Conservation (phyloP, 441 rosid genomes). For the Dalechampia spathulata region DNA sequence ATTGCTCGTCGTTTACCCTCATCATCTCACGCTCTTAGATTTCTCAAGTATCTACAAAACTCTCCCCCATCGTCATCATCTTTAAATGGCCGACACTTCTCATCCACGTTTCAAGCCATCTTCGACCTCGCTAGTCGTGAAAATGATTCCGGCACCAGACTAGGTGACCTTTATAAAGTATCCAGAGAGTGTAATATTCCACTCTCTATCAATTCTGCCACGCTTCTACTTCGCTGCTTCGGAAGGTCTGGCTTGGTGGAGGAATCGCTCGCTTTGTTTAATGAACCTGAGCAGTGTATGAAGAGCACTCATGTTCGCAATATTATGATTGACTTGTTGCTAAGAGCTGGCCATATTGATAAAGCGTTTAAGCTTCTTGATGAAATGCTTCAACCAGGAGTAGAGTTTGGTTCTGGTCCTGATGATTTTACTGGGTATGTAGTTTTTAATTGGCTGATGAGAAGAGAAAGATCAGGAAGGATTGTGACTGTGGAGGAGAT, state of each 20-base stretch:
- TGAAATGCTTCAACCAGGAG: slow-evolving; percentile 54
- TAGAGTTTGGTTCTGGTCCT: slow-evolving; percentile 31
- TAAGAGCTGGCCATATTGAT: slow-evolving; percentile 29
- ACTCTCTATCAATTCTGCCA: slow-evolving; percentile 33
- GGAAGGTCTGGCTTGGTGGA: slow-evolving; percentile 41
- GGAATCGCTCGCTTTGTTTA: slow-evolving; percentile 34
- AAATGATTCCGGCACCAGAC: slow-evolving; percentile 19
- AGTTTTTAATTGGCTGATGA: slow-evolving; percentile 32
- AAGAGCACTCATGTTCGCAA: slow-evolving; percentile 41
- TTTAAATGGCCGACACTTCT: slow-evolving; percentile 24
- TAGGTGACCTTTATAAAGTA: slow-evolving; percentile 35
- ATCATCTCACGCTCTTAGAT: slow-evolving; percentile 41
- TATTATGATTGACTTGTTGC: slow-evolving; percentile 23
- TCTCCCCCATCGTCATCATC: slow-evolving; percentile 21
- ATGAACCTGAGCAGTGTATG: slow-evolving; percentile 24
- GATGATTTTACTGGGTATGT: slow-evolving; percentile 37
- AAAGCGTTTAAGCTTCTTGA: slow-evolving; percentile 72
- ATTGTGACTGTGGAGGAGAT: slow-evolving; percentile 27
- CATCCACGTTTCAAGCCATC: slow-evolving; percentile 43
- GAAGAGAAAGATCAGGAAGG: slow-evolving; percentile 17
- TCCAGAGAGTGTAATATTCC: slow-evolving; percentile 46
- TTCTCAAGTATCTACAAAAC: slow-evolving; percentile 37
- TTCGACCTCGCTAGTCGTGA: slow-evolving; percentile 46
- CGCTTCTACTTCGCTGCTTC: slow-evolving; percentile 40
- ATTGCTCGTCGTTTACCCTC: slow-evolving; percentile 51